Base-by-base conservation (phyloP, 1,284 basidiomycete species). In the Nidula niveotomentosa region DNA sequence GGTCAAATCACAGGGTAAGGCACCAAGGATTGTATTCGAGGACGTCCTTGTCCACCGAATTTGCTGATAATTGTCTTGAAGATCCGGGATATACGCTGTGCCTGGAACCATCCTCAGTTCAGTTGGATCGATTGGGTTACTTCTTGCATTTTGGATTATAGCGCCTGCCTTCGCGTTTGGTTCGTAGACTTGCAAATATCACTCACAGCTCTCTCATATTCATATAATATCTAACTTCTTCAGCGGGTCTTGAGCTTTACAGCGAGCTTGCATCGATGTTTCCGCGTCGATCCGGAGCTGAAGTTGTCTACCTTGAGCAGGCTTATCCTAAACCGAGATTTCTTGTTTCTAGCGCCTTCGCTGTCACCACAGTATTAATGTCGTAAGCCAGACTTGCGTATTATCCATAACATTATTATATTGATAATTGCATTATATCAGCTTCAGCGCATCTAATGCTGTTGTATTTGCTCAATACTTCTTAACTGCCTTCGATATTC, bases 301-400 rank as follows among this genome's bases (percentile, higher is more conserved):
- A 70, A 55, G 69, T 71, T 30, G 69, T 68, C 8, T 70, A 66
- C 48, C 62, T 71, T n/a, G 69, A 71, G 44, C 66, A 70, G 60
- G 67, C 69, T 12, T 71, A 71, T 37, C 69, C 68, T 13, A 58
- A 57, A 23, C 70, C 69, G 12, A 63, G 60, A 35, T 68, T 66
- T 54, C 57, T 71, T 23, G 63, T 71, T 13, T 65, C 70, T 3
- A 67, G 62, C 13, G 59, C 64, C 13, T 70, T 67, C 43, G 70
- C 70, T 6, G 60, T 67, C 8, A 67, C 61, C n/a, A 56, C 66
- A 35, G 59, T 71, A 33, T 53, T 70, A 45, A 62, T 65, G 43
- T 69, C 70, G 69, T 70, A 48, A 51, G 69, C 63, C 30, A 30
- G 30, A 30, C 4, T 9, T 35, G 30, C 12, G 2, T 36, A 15